These are phyloP conservation scores for Fusarium pseudoanthophilum DNA, from an alignment of 2,329 filamentous ascomycete genomes.

Conservation along the genomic window DNA sequence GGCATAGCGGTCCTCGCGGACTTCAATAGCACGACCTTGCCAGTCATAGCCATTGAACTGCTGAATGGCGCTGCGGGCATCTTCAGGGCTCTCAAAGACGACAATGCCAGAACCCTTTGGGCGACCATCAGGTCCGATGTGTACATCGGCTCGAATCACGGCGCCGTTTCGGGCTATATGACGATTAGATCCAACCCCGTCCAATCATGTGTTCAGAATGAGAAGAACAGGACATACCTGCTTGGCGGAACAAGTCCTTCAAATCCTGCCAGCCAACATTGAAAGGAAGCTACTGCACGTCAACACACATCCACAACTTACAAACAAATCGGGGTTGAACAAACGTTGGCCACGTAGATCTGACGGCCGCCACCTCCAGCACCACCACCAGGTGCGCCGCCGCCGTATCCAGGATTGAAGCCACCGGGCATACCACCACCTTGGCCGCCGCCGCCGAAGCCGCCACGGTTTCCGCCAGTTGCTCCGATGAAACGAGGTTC, in stretches of 20 bases:
- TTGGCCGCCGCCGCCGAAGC: slow-evolving; percentile 65
- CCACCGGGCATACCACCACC: slow-evolving; percentile 60
- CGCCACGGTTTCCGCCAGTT: slow-evolving; percentile 70
- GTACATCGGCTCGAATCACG: slow-evolving; percentile 95
- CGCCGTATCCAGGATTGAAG: slow-evolving; percentile 67
- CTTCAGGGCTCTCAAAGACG: slow-evolving; percentile 92
- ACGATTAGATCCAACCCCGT: slow-evolving; percentile 16
- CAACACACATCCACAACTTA: slow-evolving; percentile 27
- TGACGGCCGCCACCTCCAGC: slow-evolving; percentile 75
- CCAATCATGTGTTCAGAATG: background rate
- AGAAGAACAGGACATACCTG: slow-evolving; percentile 72
- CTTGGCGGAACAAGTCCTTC: slow-evolving; percentile 98
- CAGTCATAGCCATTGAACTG: slow-evolving; percentile 99
- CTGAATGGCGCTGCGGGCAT: slow-evolving; percentile 94
- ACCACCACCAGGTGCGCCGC: slow-evolving; percentile 61
- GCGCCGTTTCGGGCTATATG: slow-evolving; percentile 69
- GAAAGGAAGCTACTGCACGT: slow-evolving; percentile 81
- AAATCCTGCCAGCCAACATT: slow-evolving; percentile 98
- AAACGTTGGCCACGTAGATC: slow-evolving; percentile 98
- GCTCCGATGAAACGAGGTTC: slow-evolving; percentile 94
- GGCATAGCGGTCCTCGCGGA: slow-evolving; percentile 95
- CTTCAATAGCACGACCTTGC: slow-evolving; percentile 93
- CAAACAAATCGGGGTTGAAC: slow-evolving; percentile 57
- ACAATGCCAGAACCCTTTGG: slow-evolving; percentile 98
- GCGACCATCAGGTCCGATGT: slow-evolving; percentile 88